phyloP scores from a whole-genome alignment of 83 land plant genomes.

The Diphasiastrum complanatum region DNA sequence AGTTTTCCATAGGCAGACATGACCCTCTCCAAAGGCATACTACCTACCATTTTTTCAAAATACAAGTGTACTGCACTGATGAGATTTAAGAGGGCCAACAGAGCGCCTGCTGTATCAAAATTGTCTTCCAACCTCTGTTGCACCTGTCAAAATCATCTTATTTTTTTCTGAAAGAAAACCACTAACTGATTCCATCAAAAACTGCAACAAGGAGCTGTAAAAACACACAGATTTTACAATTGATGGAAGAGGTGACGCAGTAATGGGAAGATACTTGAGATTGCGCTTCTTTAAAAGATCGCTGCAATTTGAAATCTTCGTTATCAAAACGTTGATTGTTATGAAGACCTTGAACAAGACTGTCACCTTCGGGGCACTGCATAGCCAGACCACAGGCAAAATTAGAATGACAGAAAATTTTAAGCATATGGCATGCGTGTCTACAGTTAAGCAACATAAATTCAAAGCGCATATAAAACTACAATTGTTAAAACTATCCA shows the following conservation, averaged over 20 bases:
- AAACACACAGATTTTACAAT: too few species aligned
- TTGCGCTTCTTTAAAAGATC: constrained; percentile 13
- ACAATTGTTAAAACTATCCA: too few species aligned
- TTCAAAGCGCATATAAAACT: too few species aligned
- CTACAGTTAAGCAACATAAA: not conserved
- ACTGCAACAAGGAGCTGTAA: too few species aligned
- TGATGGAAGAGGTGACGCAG: not conserved
- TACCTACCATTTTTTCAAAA: constrained; percentile 16
- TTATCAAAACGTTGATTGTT: constrained; percentile 11
- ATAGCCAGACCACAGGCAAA: constrained; percentile 3
- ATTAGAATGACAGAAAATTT: too few species aligned
- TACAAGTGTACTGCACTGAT: constrained; percentile 41
- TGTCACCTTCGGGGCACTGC: constrained; percentile 25
- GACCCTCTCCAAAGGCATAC: not conserved
- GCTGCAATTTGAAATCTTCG: constrained; percentile 22
- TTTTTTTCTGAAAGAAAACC: not conserved
- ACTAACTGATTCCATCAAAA: not conserved
- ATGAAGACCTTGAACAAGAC: constrained; percentile 13
- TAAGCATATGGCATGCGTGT: not conserved
- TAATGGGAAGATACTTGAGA: constrained; percentile 13
- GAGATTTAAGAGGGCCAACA: constrained; percentile 24
- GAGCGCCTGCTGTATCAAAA: constrained; percentile 37
- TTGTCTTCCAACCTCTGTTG: constrained; percentile 37
- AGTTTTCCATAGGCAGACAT: constrained; percentile 1
- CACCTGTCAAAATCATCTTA: constrained; percentile 19